phyloP scores from a whole-genome alignment of 2,329 filamentous ascomycete species.

The Sodiomyces alkalinus region DNA sequence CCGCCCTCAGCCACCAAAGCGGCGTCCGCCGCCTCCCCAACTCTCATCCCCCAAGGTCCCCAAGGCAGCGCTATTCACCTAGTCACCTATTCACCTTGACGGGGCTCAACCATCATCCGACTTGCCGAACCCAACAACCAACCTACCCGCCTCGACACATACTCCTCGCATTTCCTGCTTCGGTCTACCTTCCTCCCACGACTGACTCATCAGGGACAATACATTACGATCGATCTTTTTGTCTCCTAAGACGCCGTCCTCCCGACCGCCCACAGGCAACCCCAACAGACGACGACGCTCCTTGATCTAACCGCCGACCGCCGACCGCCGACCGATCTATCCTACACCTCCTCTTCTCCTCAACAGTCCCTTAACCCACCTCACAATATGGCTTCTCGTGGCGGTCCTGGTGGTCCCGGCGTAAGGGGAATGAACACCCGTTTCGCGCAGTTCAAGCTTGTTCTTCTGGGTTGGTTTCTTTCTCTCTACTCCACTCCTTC shows the following conservation, averaged over 20 bases:
- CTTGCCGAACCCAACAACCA: conserved; percentile 3
- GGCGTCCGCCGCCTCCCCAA: too few species aligned
- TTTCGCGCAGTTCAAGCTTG: conserved; percentile 98
- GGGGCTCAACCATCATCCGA: conserved; percentile 4
- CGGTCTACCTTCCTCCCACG: neutral
- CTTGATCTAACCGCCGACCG: neutral
- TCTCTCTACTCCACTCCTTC: too few species aligned
- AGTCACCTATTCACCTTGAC: too few species aligned
- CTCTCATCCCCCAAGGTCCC: conserved; percentile 3
- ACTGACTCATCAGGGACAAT: neutral
- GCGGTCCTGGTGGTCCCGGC: conserved; percentile 37
- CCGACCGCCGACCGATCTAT: conserved; percentile 1
- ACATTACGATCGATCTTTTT: too few species aligned
- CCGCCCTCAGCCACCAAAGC: too few species aligned
- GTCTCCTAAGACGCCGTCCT: too few species aligned
- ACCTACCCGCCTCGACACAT: conserved; percentile 1
- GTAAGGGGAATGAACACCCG: conserved; percentile 57
- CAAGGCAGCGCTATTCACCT: conserved; percentile 9
- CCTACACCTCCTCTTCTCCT: conserved; percentile 10
- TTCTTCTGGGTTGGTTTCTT: conserved; percentile 78
- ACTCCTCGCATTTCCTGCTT: neutral
- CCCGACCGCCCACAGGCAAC: too few species aligned
- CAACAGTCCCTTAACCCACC: conserved; percentile 11
- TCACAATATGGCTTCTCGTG: conserved; percentile 67
- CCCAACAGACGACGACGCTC: too few species aligned